Evolutionary conservation across 305 asterid genomes (phyloP), one percentile per base, ranked within the genome.

Genomic region (Fraxinus albicans): DNA sequence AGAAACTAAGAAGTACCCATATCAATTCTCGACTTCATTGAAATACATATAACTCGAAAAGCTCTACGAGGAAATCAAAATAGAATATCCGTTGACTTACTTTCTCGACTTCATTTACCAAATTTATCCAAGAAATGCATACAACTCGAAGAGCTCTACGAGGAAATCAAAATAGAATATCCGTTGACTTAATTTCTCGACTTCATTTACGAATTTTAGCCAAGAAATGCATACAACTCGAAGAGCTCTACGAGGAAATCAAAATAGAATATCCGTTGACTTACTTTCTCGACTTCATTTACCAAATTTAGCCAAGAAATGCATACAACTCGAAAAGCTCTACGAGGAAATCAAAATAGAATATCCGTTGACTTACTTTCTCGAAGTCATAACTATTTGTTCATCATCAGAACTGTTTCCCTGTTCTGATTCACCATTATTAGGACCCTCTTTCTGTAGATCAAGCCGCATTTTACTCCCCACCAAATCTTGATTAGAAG

Each of bases 391-490:
- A 44, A 44, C 53, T 44, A 44, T 44, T 44, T 12, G 17, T 0
- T 44, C 53, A 44, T 44, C 53, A 44, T 44, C 53, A 44, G 53
- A 44, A 44, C 53, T 44, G 53, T 44, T 44, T 44, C 53, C 53
- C 53, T 44, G 53, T 44, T 44, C 53, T 12, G 53, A 44, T 44
- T 44, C 53, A 10, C 53, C 53, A 13, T 44, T 44, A 44, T 44
- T 10, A 44, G 17, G 53, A 10, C 53, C 80, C 78, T 81, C 87
- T 81, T 25, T 44, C 81, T 80, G 80, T 73, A 63, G 12, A 42
- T 9, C 12, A 42, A 42, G 53, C 53, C 4, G 17, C 53, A 42
- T 42, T 6, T 42, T 7, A 2, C 38, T 9, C 53, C 53, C 53
- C 53, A 44, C 53, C 53, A 12, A 44, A 44, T 44, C 53, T 44